These are phyloP conservation scores for Neocallimastix lanati DNA, from an alignment of 192 early-diverging fungal species.

Conservation along the genomic window DNA sequence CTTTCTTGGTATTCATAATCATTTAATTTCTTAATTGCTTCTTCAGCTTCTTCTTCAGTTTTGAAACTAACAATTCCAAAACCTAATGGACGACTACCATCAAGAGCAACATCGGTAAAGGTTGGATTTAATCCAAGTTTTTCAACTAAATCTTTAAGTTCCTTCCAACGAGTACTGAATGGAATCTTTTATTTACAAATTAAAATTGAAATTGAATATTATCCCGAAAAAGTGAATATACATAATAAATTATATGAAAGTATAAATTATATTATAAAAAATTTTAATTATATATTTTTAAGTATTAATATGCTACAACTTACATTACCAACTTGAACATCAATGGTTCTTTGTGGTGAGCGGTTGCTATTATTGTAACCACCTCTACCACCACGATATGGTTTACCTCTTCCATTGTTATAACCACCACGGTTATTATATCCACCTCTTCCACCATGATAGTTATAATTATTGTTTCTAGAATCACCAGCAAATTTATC, in stretches of 20 bases:
- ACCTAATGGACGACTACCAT: background rate
- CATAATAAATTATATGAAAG: too few relatives aligned
- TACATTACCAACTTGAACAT: background rate
- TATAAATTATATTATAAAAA: too few relatives aligned
- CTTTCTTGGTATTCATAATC: background rate
- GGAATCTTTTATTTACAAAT: background rate
- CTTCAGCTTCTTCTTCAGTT: background rate
- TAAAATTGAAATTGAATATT: too few relatives aligned
- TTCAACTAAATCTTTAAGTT: background rate
- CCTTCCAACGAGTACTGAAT: background rate
- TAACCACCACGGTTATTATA: background rate
- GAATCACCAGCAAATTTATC: slow-evolving; percentile 15
- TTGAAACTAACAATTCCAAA: background rate
- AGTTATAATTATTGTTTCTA: background rate
- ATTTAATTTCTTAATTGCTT: background rate
- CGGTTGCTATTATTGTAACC: background rate
- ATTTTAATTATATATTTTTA: too few relatives aligned
- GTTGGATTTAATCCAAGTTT: background rate
- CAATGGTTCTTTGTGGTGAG: background rate
- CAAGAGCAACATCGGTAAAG: background rate
- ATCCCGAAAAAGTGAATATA: too few relatives aligned
- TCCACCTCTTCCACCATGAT: background rate
- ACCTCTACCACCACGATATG: background rate
- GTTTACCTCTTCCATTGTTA: background rate
- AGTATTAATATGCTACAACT: background rate